These are phyloP conservation scores for Auriscalpium microsporum DNA, from an alignment of 768 basidiomycete genomes.

Conservation along the genomic window DNA sequence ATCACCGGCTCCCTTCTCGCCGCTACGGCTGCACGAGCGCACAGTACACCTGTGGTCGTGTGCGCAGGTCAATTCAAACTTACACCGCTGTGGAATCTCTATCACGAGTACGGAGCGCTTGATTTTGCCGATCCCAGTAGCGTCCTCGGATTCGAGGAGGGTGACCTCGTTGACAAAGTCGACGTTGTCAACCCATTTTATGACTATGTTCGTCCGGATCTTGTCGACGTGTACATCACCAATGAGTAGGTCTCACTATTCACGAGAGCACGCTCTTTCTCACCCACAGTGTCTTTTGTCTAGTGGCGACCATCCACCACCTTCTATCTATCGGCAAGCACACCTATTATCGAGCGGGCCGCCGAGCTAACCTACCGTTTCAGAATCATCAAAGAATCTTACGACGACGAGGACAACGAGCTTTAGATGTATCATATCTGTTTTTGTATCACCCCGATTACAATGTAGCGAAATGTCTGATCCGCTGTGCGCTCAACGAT, in stretches of 20 bases:
- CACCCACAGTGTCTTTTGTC: conserved; percentile 2
- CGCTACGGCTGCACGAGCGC: conserved; percentile 79
- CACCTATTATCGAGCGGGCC: neutral
- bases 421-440: conserved; percentile 33
- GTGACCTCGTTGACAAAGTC: conserved; percentile 73
- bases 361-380: conserved; percentile 10
- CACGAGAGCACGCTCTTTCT: neutral
- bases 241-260: conserved; percentile 69
- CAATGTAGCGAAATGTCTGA: conserved; percentile 2
- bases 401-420: conserved; percentile 91
- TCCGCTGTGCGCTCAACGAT: neutral
- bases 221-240: conserved; percentile 90
- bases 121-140: conserved; percentile 70
- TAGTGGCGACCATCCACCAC: conserved; percentile 94
- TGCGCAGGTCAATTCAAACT: conserved; percentile 96
- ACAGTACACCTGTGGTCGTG: conserved; percentile 88
- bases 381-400: conserved; percentile 86
- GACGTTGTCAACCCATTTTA: conserved; percentile 95
- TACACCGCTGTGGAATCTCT: conserved; percentile 84
- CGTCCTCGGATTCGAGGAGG: conserved; percentile 68
- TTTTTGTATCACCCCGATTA: neutral
- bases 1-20: conserved; percentile 78
- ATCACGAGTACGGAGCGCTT: conserved; percentile 77
- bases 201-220: conserved; percentile 89
- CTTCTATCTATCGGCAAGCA: conserved; percentile 76